phyloP scores from a whole-genome alignment of 768 basidiomycete species.

The Psilocybe sp. region DNA sequence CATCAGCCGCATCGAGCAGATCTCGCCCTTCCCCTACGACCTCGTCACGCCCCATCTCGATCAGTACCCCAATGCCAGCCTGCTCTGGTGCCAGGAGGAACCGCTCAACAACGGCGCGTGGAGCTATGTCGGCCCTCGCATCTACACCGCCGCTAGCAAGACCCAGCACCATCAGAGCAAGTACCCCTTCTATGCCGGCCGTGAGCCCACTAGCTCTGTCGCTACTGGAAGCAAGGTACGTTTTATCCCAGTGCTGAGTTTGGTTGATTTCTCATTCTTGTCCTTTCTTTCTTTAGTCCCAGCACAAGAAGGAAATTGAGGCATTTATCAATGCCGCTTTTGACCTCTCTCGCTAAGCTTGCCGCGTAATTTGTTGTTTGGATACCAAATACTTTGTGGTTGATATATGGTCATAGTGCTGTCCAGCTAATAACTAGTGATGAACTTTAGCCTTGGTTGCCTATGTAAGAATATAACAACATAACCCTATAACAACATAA shows the following conservation, averaged over 20 bases:
- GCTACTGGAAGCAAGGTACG: conserved; percentile 88
- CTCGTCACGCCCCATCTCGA: conserved; percentile 91
- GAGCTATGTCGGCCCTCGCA: conserved; percentile 92
- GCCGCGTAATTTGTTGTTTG: not conserved
- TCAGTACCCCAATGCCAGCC: conserved; percentile 91
- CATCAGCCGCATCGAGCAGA: conserved; percentile 91
- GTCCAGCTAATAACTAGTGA: no score
- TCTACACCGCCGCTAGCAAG: conserved; percentile 89
- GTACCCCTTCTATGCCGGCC: conserved; percentile 89
- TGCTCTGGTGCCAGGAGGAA: conserved; percentile 97
- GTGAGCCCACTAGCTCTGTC: conserved; percentile 88
- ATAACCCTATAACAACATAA: no score
- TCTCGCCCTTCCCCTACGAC: conserved; percentile 98
- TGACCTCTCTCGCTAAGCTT: conserved; percentile 18
- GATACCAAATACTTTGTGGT: not conserved
- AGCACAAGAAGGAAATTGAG: conserved; percentile 92
- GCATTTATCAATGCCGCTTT: conserved; percentile 67
- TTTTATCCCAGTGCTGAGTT: conserved; percentile 2
- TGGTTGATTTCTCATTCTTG: not conserved
- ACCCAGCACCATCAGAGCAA: conserved; percentile 90
- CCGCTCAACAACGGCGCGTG: conserved; percentile 97
- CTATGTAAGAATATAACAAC: no score
- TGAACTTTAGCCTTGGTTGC: no score
- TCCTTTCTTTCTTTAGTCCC: conserved; percentile 40
- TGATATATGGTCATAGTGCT: no score